Conservation (phyloP, 2,329 filamentous ascomycete genomes). For the Colletotrichum sp. region DNA sequence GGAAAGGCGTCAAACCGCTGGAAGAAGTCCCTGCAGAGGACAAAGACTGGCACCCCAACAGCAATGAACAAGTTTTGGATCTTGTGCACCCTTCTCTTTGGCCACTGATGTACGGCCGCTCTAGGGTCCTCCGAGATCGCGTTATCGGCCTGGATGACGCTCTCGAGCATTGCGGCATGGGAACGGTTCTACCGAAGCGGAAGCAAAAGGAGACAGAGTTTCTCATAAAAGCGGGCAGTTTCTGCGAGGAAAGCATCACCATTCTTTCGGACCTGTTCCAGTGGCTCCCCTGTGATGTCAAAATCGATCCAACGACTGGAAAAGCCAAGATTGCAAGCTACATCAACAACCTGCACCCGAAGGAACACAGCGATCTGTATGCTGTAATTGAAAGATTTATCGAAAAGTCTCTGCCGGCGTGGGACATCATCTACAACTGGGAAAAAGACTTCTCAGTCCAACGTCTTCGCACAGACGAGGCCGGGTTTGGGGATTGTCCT, state of each 20-base stretch:
- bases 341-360: slow-evolving; percentile 52
- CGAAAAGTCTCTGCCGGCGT: slow-evolving; percentile 41
- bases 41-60: slow-evolving; percentile 60
- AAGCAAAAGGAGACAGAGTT: background rate
- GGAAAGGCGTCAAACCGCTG: slow-evolving; percentile 21
- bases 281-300: slow-evolving; percentile 33
- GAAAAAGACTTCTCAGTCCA: background rate
- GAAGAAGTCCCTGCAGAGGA: slow-evolving; percentile 15
- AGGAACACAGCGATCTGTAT: slow-evolving; percentile 33
- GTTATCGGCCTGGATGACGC: slow-evolving; percentile 28
- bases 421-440: slow-evolving; percentile 32
- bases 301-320: slow-evolving; percentile 34
- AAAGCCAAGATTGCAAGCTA: slow-evolving; percentile 45
- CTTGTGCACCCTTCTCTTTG: slow-evolving; percentile 56
- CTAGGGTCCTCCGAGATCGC: slow-evolving; percentile 13
- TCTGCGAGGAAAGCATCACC: background rate
- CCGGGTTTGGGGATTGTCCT: background rate
- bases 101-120: background rate
- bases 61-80: slow-evolving; percentile 55
- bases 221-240: background rate
- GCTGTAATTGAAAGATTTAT: slow-evolving; percentile 40
- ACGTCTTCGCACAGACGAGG: background rate
- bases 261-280: background rate
- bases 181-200: slow-evolving; percentile 16
- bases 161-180: background rate